Conservation (phyloP, 306 rosid genomes). For the Cucurbita argyrosperma region DNA sequence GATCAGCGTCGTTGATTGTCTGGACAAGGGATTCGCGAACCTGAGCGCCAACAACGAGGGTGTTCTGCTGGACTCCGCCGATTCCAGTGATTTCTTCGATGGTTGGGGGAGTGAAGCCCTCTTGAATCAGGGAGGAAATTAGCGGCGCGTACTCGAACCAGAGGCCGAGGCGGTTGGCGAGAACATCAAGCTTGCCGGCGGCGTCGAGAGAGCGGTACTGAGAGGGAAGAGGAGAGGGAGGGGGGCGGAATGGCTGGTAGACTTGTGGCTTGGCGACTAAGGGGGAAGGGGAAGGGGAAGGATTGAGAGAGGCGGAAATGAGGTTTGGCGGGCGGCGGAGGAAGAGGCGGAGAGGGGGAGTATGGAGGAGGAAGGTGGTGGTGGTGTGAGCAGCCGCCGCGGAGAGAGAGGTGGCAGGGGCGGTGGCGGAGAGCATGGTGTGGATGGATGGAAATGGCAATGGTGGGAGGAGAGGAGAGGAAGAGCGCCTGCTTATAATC, state of each 20-base stretch:
- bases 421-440: constrained; percentile 6
- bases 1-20: constrained; percentile 22
- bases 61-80: constrained; percentile 57
- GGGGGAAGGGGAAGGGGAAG: constrained; percentile 3
- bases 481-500: not conserved
- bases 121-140: constrained; percentile 42
- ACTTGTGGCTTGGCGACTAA: constrained; percentile 20
- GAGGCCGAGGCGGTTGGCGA: constrained; percentile 60
- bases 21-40: constrained; percentile 60
- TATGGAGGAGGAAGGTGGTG: constrained; percentile 3
- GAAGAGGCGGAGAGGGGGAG: not conserved
- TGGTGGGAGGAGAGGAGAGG: not conserved
- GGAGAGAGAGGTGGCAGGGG: constrained; percentile 3
- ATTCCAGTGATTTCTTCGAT: constrained; percentile 73
- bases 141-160: constrained; percentile 73
- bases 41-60: constrained; percentile 49
- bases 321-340: constrained; percentile 1
- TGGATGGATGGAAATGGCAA: not conserved
- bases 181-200: constrained; percentile 30
- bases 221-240: constrained; percentile 44
- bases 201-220: constrained; percentile 40
- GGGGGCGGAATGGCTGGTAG: constrained; percentile 85
- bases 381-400: not conserved
- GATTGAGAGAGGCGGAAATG: constrained; percentile 19
- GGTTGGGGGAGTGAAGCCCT: constrained; percentile 56